Conservation (phyloP, 1,284 basidiomycete species). For the Pseudozyma sp. region DNA sequence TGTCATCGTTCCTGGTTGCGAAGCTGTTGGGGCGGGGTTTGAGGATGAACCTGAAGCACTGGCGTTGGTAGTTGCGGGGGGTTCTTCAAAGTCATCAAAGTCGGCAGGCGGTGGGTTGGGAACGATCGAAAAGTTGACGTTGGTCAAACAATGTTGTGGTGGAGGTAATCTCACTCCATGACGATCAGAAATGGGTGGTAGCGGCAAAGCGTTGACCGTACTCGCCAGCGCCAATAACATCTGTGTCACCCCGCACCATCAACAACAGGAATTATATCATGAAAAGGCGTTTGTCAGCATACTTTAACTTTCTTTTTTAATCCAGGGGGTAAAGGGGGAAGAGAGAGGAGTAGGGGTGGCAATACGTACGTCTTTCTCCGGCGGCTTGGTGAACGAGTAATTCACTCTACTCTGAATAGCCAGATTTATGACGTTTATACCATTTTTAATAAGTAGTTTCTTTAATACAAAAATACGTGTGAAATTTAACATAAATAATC, state of each 20-base stretch:
- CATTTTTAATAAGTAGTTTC: too few relatives aligned
- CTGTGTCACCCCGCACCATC: slow-evolving; percentile 70
- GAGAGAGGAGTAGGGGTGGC: background rate
- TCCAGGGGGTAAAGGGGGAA: background rate
- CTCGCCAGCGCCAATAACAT: slow-evolving; percentile 88
- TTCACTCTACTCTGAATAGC: slow-evolving; percentile 93
- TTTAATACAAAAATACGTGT: slow-evolving; percentile 21
- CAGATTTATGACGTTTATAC: slow-evolving; percentile 90
- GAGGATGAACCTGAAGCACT: background rate
- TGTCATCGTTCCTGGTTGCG: background rate
- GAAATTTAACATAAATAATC: too few relatives aligned
- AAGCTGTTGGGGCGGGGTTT: background rate
- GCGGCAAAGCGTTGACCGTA: slow-evolving; percentile 86
- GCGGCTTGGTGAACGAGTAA: slow-evolving; percentile 90
- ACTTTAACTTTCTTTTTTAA: background rate
- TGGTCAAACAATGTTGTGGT: slow-evolving; percentile 82
- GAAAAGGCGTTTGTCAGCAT: background rate
- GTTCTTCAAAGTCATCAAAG: slow-evolving; percentile 38
- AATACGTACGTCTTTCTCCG: slow-evolving; percentile 88
- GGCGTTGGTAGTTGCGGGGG: background rate
- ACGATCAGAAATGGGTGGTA: slow-evolving; percentile 92
- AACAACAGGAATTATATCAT: background rate
- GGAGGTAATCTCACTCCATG: slow-evolving; percentile 92
- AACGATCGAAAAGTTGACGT: slow-evolving; percentile 91
- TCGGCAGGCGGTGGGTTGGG: slow-evolving; percentile 80